These are phyloP conservation scores for Amanita exitialis DNA, from an alignment of 768 basidiomycete genomes.

Conservation along the genomic window DNA sequence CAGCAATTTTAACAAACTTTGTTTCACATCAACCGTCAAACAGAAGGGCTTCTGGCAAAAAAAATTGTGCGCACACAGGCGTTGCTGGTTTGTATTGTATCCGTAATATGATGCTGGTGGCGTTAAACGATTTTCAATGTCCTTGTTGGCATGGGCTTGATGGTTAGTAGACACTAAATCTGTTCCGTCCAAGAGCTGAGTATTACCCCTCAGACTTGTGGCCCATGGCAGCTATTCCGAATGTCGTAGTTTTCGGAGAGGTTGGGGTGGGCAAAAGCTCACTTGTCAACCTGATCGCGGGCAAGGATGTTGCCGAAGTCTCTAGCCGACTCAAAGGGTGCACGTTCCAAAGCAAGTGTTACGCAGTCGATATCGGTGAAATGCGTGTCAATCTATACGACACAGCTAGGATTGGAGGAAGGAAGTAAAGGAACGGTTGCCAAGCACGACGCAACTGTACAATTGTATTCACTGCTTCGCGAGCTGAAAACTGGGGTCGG, in stretches of 20 bases:
- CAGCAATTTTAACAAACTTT: no score
- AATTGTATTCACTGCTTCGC: constrained; percentile 20
- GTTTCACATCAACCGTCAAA: no score
- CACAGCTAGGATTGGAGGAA: constrained; percentile 31
- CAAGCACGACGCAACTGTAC: constrained; percentile 12
- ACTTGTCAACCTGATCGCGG: constrained; percentile 28
- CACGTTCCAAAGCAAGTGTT: constrained; percentile 21
- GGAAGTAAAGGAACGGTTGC: constrained; percentile 14
- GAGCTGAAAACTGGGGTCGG: constrained; percentile 16
- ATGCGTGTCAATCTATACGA: constrained; percentile 22
- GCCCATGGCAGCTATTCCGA: constrained; percentile 6
- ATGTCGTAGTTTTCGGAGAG: constrained; percentile 31
- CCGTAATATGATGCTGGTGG: no score
- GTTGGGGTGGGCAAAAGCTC: constrained; percentile 30
- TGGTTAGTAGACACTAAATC: no score
- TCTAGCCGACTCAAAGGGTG: constrained; percentile 23
- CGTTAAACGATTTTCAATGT: no score
- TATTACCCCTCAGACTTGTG: neutral
- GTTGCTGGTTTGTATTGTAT: no score
- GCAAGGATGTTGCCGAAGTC: constrained; percentile 17
- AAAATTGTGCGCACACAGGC: no score
- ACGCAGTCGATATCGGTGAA: constrained; percentile 17
- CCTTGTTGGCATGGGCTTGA: no score
- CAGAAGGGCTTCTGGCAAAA: no score
- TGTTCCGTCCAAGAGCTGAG: no score